A percentile compares a stretch with the other conserved stretches of the same genome.
Evolutionary conservation across 768 basidiomycete genomes (phyloP).

Genomic region (Suillus discolor): DNA sequence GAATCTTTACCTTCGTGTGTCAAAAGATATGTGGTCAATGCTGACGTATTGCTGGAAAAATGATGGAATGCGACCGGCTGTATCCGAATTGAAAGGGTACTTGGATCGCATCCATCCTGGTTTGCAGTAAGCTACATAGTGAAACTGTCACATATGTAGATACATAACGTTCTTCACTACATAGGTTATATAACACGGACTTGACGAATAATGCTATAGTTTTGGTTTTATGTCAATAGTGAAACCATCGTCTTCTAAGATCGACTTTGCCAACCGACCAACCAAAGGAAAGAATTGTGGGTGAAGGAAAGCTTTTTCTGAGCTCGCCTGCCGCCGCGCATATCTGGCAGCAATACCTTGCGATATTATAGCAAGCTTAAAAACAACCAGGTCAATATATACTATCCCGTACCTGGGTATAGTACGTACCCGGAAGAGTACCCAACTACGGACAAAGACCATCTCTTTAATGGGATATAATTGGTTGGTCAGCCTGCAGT

Average conservation of each 20-base stretch:
- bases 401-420: background rate
- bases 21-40: background rate
- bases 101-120: background rate
- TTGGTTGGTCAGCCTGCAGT: slow-evolving; percentile 65
- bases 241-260: slow-evolving; percentile 57
- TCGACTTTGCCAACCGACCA: slow-evolving; percentile 61
- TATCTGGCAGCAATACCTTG: slow-evolving; percentile 91
- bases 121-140: background rate
- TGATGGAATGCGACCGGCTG: background rate
- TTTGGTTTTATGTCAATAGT: slow-evolving; percentile 26
- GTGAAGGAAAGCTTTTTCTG: slow-evolving; percentile 65
- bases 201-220: slow-evolving; percentile 20
- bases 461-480: slow-evolving; percentile 79
- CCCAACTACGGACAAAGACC: slow-evolving; percentile 83
- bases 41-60: background rate
- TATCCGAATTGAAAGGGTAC: background rate
- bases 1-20: background rate
- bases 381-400: slow-evolving; percentile 10
- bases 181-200: background rate
- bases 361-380: slow-evolving; percentile 73
- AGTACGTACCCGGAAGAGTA: slow-evolving; percentile 69
- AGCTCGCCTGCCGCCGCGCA: slow-evolving; percentile 87
- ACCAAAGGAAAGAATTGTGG: slow-evolving; percentile 54
- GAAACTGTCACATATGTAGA: background rate
- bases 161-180: background rate